Percentiles rank a stretch among this genome's conserved stretches.
These are phyloP conservation scores for Hysterangium stoloniferum DNA, from an alignment of 768 basidiomycete species.

Conservation along the genomic window DNA sequence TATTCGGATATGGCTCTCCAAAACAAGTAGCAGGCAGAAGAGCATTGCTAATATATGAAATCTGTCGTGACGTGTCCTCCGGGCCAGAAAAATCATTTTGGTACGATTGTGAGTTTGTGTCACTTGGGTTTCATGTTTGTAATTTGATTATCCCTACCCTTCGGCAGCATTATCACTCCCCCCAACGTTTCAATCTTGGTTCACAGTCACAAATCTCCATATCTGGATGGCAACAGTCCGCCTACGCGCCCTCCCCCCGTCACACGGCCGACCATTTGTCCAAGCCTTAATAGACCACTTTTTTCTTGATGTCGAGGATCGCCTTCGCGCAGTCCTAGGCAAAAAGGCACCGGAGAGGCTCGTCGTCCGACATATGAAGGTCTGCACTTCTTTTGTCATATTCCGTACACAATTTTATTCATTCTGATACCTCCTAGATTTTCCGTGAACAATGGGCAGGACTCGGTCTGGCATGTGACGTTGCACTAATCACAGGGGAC, in stretches of 20 bases:
- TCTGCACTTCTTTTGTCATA: too few relatives aligned
- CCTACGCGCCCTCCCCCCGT: slow-evolving; percentile 69
- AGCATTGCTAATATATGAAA: slow-evolving; percentile 50
- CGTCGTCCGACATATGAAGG: slow-evolving; percentile 80
- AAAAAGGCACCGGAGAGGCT: slow-evolving; percentile 69
- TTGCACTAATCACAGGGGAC: slow-evolving; percentile 58
- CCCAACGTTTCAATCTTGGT: slow-evolving; percentile 95
- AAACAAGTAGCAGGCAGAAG: slow-evolving; percentile 55
- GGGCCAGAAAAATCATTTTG: slow-evolving; percentile 58
- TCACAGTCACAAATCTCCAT: slow-evolving; percentile 87
- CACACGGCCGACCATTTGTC: slow-evolving; percentile 59
- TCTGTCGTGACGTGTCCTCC: slow-evolving; percentile 45
- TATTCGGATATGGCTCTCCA: slow-evolving; percentile 53
- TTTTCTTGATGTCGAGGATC: slow-evolving; percentile 89
- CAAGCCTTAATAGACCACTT: slow-evolving; percentile 90
- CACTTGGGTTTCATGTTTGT: neutral
- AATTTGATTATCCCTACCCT: neutral
- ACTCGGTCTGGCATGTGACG: slow-evolving; percentile 67
- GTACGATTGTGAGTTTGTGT: slow-evolving; percentile 44
- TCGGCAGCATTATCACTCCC: slow-evolving; percentile 71
- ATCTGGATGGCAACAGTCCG: slow-evolving; percentile 87
- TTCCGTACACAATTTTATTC: neutral
- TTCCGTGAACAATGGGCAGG: slow-evolving; percentile 91
- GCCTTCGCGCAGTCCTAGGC: slow-evolving; percentile 74
- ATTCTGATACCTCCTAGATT: slow-evolving; percentile 27